Evolutionary conservation across 345 rosid genomes (phyloP), one percentile per base, ranked within the genome.

Genomic region (Hirschfeldia incana): DNA sequence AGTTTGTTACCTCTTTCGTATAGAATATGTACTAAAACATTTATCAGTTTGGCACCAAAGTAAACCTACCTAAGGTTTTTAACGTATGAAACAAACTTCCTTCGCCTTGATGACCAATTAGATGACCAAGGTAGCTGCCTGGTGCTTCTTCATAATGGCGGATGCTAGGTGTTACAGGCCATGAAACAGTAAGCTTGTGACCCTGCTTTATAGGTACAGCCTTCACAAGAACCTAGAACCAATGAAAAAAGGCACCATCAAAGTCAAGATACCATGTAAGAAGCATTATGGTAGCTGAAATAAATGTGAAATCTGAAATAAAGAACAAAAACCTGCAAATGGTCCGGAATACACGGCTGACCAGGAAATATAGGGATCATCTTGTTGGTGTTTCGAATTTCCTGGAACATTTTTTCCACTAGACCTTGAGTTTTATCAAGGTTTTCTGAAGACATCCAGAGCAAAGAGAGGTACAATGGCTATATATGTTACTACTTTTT

Each of bases 61-160:
- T 61, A 51, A 74, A 87, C 95, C 78, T 83, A 94, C 98, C 98
- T 84, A 86, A 80, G 65, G 72, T 85, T 84, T 92, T 94, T 90
- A 94, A 84, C 88, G 89, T 82, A 62, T 88, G 87, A 87, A 83
- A 94, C 78, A 94, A 67, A 59, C 97, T 91, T 76, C 98, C 98
- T 87, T 92, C 91, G 81, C 92, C 97, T 88, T 90, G 87, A 76
- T 94, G 98, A 65, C 94, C 95, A 80, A 92, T 87, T 76, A 94
- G 90, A 80, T 90, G 88, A 76, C 89, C 77, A 72, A 94, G 88
- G 80, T 94, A 92, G 73, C 74, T 88, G 87, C 92, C 77, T 67
- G 97, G 92, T 69, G 87, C 97, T 79, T 91, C 97, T 85, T 88
- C 89, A 85, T 92, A 91, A 81, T 85, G 89, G 76, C 59, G 85